Evolutionary conservation across 129 eudicot species (phyloP).

Genomic region (Ambrosia trifida): DNA sequence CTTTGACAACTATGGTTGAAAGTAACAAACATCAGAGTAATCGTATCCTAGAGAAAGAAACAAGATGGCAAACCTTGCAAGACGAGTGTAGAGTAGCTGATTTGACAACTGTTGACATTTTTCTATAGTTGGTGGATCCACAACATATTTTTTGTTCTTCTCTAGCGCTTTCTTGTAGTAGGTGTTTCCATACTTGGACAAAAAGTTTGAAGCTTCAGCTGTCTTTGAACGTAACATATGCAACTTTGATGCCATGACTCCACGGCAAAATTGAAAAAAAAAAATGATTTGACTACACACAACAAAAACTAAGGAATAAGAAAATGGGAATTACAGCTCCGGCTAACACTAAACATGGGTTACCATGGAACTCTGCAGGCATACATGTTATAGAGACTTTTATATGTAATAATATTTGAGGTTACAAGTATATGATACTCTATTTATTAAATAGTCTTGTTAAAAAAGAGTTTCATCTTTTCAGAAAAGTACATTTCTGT

Average conservation of each 20-base stretch:
- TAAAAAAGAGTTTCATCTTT: background rate
- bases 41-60: background rate
- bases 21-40: no score
- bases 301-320: background rate
- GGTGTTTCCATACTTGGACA: constrained; percentile 28
- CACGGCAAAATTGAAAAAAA: background rate
- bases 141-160: constrained; percentile 33
- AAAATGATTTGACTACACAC: constrained; percentile 9
- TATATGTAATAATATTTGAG: background rate
- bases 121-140: constrained; percentile 42
- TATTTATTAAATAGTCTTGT: background rate
- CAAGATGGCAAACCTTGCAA: constrained; percentile 35
- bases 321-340: background rate
- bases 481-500: background rate
- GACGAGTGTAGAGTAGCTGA: constrained; percentile 46
- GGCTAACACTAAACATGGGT: background rate
- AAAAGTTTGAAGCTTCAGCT: constrained; percentile 31
- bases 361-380: background rate
- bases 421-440: background rate
- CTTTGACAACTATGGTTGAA: no score
- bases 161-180: constrained; percentile 31
- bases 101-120: constrained; percentile 37
- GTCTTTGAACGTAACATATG: constrained; percentile 27
- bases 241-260: constrained; percentile 31
- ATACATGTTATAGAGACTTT: background rate